Evolutionary conservation across 169 alveolate genomes (phyloP).

Genomic region (Cryptosporidium meleagridis): DNA sequence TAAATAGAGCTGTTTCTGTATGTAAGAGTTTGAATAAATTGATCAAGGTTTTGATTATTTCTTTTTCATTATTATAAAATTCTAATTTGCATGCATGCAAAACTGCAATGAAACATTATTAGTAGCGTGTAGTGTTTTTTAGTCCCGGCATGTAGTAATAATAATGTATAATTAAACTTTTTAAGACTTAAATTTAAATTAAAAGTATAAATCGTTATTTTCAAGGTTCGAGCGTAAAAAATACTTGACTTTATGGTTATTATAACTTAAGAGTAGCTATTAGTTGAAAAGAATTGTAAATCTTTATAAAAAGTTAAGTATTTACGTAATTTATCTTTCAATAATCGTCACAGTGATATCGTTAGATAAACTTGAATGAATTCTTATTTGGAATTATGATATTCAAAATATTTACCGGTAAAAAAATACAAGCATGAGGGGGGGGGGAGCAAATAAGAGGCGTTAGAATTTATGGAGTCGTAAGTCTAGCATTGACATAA

Average conservation of each 20-base stretch:
- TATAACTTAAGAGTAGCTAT: too few species aligned
- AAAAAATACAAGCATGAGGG: background rate
- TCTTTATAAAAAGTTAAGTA: too few species aligned
- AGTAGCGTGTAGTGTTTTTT: background rate
- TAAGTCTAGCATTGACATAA: background rate
- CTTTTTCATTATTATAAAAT: too few species aligned
- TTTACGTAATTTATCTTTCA: background rate
- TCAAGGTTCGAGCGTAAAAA: background rate
- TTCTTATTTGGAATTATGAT: background rate
- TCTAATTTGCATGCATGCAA: background rate
- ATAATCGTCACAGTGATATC: background rate
- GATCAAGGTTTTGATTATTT: too few species aligned
- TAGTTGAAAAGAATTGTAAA: too few species aligned
- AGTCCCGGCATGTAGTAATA: background rate
- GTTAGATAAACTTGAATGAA: too few species aligned
- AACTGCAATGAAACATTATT: too few species aligned
- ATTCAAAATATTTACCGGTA: background rate
- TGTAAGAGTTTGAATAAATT: too few species aligned
- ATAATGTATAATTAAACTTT: too few species aligned
- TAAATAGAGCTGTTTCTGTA: too few species aligned
- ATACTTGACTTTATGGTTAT: background rate
- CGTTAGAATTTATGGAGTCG: background rate
- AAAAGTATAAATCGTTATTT: too few species aligned
- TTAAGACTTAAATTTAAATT: background rate
- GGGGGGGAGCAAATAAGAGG: background rate